A percentile compares a stretch with the other conserved stretches of the same genome.
Evolutionary conservation across 192 early-diverging fungal genomes (phyloP).

Genomic region (Coemansia asiatica): DNA sequence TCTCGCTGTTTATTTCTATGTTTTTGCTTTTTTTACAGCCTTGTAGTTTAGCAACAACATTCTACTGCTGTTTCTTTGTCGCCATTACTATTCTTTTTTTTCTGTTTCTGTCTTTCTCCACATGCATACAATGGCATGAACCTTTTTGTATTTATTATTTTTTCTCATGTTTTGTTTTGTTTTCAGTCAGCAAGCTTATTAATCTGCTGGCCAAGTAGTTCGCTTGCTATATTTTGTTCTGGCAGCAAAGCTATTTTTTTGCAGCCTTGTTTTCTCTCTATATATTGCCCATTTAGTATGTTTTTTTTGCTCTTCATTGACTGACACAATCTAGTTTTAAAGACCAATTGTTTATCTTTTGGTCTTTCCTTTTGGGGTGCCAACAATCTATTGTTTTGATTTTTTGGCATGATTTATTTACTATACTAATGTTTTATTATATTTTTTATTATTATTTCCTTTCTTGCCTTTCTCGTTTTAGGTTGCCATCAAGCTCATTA

Average conservation of each 20-base stretch:
- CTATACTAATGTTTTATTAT: conserved; percentile 13
- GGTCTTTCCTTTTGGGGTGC: conserved; percentile 8
- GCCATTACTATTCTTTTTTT: conserved; percentile 1
- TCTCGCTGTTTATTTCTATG: too few species aligned
- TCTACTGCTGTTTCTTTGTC: background rate
- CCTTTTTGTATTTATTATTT: background rate
- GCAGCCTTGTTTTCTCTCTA: background rate
- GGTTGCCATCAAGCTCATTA: conserved; percentile 95
- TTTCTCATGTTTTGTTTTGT: background rate
- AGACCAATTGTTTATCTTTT: conserved; percentile 8
- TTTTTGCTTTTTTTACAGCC: too few species aligned
- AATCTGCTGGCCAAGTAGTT: too few species aligned
- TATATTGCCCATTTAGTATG: background rate
- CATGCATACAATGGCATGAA: background rate
- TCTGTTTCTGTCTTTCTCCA: conserved; percentile 1
- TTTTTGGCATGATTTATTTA: background rate
- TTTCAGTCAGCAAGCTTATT: too few species aligned
- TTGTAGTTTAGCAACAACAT: background rate
- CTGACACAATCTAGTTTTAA: conserved; percentile 5
- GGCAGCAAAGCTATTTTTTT: too few species aligned
- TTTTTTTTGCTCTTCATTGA: conserved; percentile 6
- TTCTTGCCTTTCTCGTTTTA: conserved; percentile 12
- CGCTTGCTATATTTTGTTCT: too few species aligned
- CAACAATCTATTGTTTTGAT: conserved; percentile 2
- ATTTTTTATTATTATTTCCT: too few species aligned